Evolutionary conservation across 75 land plant species (phyloP).

Genomic region (Chamaecyparis obtusa): DNA sequence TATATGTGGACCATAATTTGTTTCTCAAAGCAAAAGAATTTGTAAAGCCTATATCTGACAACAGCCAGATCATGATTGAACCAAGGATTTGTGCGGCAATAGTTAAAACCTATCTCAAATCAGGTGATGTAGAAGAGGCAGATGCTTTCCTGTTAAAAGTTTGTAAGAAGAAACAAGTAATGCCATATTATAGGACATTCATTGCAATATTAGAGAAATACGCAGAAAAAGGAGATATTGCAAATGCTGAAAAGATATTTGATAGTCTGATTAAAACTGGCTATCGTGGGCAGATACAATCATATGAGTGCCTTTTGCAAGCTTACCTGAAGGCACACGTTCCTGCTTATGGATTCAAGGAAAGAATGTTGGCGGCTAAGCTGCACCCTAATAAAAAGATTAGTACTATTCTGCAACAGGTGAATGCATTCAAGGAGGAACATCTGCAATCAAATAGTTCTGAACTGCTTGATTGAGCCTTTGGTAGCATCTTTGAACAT

Average conservation of each 20-base stretch:
- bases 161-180: constrained; percentile 16
- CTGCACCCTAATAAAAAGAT: constrained; percentile 36
- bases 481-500: background rate
- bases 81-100: constrained; percentile 39
- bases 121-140: constrained; percentile 58
- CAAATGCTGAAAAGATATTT: constrained; percentile 60
- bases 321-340: constrained; percentile 56
- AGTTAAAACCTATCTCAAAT: constrained; percentile 36
- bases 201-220: constrained; percentile 35
- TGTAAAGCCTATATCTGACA: constrained; percentile 32
- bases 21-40: constrained; percentile 46
- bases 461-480: constrained; percentile 30
- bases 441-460: background rate
- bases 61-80: constrained; percentile 13
- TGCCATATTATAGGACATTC: constrained; percentile 40
- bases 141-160: constrained; percentile 46
- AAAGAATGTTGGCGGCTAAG: constrained; percentile 71
- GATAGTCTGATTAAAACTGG: constrained; percentile 28
- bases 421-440: constrained; percentile 29
- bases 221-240: constrained; percentile 61
- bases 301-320: constrained; percentile 40
- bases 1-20: constrained; percentile 42
- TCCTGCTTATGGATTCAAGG: constrained; percentile 66
- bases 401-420: constrained; percentile 18
- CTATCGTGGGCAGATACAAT: constrained; percentile 16